These are phyloP conservation scores for Acrasis kona DNA, from an alignment of 78 protist genomes.

Conservation along the genomic window DNA sequence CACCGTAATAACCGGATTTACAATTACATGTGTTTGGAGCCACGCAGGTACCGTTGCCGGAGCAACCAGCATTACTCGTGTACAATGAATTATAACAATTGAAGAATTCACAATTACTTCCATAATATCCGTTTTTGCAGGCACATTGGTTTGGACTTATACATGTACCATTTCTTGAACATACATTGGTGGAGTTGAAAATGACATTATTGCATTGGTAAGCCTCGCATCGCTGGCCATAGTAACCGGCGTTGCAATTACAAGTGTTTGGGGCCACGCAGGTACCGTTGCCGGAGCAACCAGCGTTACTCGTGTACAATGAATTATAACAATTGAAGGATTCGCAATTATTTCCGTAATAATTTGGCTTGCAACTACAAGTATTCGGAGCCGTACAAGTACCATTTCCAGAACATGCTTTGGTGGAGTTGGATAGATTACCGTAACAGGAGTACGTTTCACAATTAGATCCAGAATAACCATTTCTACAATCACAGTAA, in stretches of 20 bases:
- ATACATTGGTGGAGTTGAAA: too few species aligned
- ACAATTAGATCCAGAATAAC: neutral
- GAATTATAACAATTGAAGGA: neutral
- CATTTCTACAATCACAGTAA: neutral
- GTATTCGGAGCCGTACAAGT: neutral
- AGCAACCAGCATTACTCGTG: too few species aligned
- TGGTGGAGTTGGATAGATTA: neutral
- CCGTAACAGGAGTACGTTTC: neutral
- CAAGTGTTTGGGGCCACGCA: neutral
- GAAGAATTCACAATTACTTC: too few species aligned
- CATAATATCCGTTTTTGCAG: too few species aligned
- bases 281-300: neutral
- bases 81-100: too few species aligned
- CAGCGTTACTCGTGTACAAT: neutral
- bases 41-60: too few species aligned
- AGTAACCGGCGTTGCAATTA: neutral
- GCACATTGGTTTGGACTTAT: neutral
- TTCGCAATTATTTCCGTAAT: neutral
- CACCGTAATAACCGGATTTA: too few species aligned
- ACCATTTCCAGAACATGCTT: slow-evolving; percentile 1
- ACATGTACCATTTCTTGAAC: too few species aligned
- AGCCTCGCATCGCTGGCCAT: neutral
- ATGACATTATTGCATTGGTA: too few species aligned
- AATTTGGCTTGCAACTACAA: neutral
- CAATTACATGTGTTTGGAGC: too few species aligned